These are phyloP conservation scores for Boletus semigastroideus DNA, from an alignment of 1,284 basidiomycete species.

Conservation along the genomic window DNA sequence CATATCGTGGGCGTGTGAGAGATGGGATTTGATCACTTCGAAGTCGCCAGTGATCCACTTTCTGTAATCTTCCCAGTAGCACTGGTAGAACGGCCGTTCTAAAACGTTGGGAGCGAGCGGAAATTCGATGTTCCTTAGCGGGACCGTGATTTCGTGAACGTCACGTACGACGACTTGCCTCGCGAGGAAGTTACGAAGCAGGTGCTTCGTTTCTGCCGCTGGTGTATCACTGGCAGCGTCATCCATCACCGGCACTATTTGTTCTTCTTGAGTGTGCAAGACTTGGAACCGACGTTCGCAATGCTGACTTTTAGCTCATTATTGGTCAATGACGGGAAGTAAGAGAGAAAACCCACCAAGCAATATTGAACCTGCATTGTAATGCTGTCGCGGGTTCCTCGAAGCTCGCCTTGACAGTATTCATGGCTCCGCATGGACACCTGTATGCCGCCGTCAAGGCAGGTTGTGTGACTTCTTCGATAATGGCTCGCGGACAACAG, in stretches of 20 bases:
- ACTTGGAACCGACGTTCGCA: constrained; percentile 1
- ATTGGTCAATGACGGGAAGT: not conserved
- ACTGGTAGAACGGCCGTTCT: constrained; percentile 17
- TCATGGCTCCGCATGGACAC: constrained; percentile 1
- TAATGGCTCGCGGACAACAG: too few relatives aligned
- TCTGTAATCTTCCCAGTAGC: constrained; percentile 18
- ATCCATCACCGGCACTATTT: not conserved
- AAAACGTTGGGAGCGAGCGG: not conserved
- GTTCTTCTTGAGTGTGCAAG: not conserved
- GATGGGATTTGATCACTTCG: constrained; percentile 16
- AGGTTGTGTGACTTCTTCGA: not conserved
- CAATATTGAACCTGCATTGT: not conserved
- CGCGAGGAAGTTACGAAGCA: too few relatives aligned
- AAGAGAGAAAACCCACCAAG: not conserved
- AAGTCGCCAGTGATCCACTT: constrained; percentile 21
- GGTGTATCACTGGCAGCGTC: not conserved
- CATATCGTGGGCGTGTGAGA: constrained; percentile 13
- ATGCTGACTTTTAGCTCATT: not conserved
- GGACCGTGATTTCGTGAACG: constrained; percentile 15
- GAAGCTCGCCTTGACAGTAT: not conserved
- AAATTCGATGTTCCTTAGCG: constrained; percentile 11
- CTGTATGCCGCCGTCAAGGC: not conserved
- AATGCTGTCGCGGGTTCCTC: not conserved
- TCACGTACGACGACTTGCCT: too few relatives aligned
- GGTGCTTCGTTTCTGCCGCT: too few relatives aligned